Conservation (phyloP, 805 yeast genomes). For the Candida mattraensis region DNA sequence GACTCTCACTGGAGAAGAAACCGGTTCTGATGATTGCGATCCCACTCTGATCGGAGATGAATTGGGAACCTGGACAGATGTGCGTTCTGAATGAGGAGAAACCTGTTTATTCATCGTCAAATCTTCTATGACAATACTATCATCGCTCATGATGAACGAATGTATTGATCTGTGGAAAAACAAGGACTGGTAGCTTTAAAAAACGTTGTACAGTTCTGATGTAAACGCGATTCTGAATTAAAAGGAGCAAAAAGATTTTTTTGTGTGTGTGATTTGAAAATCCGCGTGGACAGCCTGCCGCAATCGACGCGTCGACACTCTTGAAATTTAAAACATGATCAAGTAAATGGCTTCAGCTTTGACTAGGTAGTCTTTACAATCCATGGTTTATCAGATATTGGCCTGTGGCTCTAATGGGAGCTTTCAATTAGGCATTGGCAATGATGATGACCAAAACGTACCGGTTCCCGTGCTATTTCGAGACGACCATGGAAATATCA, state of each 20-base stretch:
- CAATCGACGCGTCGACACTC: slow-evolving; percentile 15
- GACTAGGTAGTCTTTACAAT: background rate
- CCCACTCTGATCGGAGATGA: slow-evolving; percentile 40
- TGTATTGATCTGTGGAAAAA: background rate
- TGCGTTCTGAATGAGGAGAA: slow-evolving; percentile 14
- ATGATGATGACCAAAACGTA: slow-evolving; percentile 47
- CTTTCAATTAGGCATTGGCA: slow-evolving; percentile 66
- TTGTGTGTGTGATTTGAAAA: too few relatives aligned
- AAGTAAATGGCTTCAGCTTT: too few relatives aligned
- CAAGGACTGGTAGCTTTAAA: too few relatives aligned
- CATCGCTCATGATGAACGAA: slow-evolving; percentile 21
- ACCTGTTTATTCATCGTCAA: slow-evolving; percentile 4
- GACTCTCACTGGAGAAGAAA: slow-evolving; percentile 25
- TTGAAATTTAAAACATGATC: background rate
- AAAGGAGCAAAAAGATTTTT: slow-evolving; percentile 6
- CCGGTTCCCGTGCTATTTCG: slow-evolving; percentile 23
- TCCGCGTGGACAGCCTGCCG: too few relatives aligned
- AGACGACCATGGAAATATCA: slow-evolving; percentile 1
- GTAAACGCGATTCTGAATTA: slow-evolving; percentile 14
- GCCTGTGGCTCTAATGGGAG: slow-evolving; percentile 86
- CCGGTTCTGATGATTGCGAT: slow-evolving; percentile 11
- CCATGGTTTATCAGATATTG: slow-evolving; percentile 32
- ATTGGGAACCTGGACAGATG: slow-evolving; percentile 48
- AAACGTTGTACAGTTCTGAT: background rate
- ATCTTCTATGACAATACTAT: slow-evolving; percentile 16